These are phyloP conservation scores for Chromera velia DNA, from an alignment of 73 alveolate species.

Conservation along the genomic window DNA sequence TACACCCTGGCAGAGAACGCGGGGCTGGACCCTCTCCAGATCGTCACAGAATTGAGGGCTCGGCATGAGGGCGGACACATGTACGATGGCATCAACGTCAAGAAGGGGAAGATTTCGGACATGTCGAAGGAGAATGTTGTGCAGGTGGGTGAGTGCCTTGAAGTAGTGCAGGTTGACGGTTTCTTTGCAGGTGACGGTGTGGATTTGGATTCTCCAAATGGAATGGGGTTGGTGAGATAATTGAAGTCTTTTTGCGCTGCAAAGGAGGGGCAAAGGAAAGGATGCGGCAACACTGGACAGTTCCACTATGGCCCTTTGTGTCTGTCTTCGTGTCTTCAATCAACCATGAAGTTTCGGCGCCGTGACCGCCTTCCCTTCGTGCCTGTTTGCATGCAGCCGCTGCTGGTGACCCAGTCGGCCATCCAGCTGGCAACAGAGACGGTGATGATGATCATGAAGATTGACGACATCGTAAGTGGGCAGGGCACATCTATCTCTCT, in stretches of 20 bases:
- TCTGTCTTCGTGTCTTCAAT: no score
- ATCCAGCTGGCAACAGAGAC: slow-evolving; percentile 94
- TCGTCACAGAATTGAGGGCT: slow-evolving; percentile 92
- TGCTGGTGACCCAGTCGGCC: slow-evolving; percentile 91
- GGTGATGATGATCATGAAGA: slow-evolving; percentile 96
- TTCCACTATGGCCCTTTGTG: no score
- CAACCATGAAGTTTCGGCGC: no score
- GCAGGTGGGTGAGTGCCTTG: not conserved
- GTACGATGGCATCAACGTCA: slow-evolving; percentile 87
- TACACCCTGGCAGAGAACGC: slow-evolving; percentile 99
- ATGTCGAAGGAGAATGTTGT: slow-evolving; percentile 93
- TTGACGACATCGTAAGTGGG: slow-evolving; percentile 94
- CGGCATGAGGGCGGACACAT: slow-evolving; percentile 83
- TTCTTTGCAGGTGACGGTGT: not conserved
- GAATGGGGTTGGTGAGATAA: no score
- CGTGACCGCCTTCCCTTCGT: no score
- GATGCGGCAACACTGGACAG: no score
- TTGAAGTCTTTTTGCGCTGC: no score
- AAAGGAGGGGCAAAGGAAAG: no score
- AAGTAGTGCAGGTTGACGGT: no score
- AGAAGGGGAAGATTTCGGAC: slow-evolving; percentile 70
- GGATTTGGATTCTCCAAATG: not conserved
- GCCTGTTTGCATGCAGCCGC: slow-evolving; percentile 73
- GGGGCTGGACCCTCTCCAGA: slow-evolving; percentile 90
- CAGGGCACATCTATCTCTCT: no score